A percentile compares a stretch with the other conserved stretches of the same genome.
These are phyloP conservation scores for Phytophthora parvispora DNA, from an alignment of 352 stramenopile genomes.

Conservation along the genomic window DNA sequence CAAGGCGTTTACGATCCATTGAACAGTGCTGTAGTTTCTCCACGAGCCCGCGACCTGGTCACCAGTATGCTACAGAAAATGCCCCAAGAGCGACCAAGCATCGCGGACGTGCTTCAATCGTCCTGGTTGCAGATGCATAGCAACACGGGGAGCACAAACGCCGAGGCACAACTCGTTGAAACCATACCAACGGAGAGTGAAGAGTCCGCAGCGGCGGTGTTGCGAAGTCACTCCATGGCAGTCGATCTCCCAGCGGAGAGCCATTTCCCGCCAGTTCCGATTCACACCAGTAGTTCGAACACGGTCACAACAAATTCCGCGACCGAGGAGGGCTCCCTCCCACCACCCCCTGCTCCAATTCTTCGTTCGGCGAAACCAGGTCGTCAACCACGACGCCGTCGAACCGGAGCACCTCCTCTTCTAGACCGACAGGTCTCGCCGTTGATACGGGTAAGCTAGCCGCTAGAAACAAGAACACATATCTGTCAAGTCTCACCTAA, in stretches of 20 bases:
- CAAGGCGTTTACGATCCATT: slow-evolving; percentile 46
- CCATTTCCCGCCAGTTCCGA: background rate
- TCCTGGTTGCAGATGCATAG: slow-evolving; percentile 6
- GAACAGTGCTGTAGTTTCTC: slow-evolving; percentile 10
- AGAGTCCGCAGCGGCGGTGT: too few species aligned
- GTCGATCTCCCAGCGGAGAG: background rate
- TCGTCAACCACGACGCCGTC: too few species aligned
- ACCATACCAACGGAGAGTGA: too few species aligned
- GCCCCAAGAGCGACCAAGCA: slow-evolving; percentile 14
- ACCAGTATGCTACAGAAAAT: slow-evolving; percentile 37
- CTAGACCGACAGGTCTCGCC: too few species aligned
- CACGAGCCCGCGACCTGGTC: slow-evolving; percentile 28
- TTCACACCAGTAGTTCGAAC: background rate
- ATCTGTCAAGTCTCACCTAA: too few species aligned
- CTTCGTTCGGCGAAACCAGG: background rate
- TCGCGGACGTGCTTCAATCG: slow-evolving; percentile 24
- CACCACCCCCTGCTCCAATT: slow-evolving; percentile 1
- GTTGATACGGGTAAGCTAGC: slow-evolving; percentile 11
- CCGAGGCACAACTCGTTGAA: too few species aligned
- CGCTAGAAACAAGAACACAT: too few species aligned
- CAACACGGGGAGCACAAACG: background rate
- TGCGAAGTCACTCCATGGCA: too few species aligned
- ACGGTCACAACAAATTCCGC: background rate
- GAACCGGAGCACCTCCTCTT: too few species aligned
- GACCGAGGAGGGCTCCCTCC: background rate